Evolutionary conservation across 805 yeast species (phyloP), one percentile per base, ranked within the genome.

Genomic region (Pichia cephalocereana): DNA sequence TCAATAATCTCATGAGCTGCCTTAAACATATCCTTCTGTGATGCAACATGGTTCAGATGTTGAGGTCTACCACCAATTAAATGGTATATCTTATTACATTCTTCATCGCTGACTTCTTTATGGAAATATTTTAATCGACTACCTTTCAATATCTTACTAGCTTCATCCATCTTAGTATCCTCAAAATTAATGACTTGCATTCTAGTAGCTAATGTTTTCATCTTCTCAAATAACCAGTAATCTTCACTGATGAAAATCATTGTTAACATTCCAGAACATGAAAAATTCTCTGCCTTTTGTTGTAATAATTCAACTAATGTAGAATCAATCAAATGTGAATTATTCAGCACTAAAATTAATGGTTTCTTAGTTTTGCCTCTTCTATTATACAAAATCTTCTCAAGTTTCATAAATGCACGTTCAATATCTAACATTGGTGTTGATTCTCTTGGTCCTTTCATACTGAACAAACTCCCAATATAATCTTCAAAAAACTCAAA

Each of bases 21-120:
- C 34, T 65, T 63, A 32, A 82, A 57, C 56, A 80, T 69, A 55
- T 82, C 78, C 23, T 58, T 53, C 46, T 80, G 82, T 36, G 80
- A 69, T 0, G 86, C 77, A 1, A 83, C 91, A 43, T 82, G 82
- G 2, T 84, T 76, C 4, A 86, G 64, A 62, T 86, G 91, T 63
- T 86, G 95, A 0, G 95, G 89, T 43, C 95, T 71, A 1, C 95
- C 95, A 3, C 95, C 95, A 41, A 86, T 77, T 37, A 85, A 66
- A 50, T 81, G 79, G 60, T 82, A 86, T 3, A 86, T 72, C 39
- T 74, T 65, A 6, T 38, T 39, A 46, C 55, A 57, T 12, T 47
- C 48, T 0, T 61, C 65, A 4, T 70, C 73, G 15, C 67, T 59
- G 1, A 80, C 50, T 0, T 54, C 53, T 37, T 70, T 71, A 26